Base-by-base conservation (phyloP, 192 early-diverging fungal genomes). In the Podila verticillata region DNA sequence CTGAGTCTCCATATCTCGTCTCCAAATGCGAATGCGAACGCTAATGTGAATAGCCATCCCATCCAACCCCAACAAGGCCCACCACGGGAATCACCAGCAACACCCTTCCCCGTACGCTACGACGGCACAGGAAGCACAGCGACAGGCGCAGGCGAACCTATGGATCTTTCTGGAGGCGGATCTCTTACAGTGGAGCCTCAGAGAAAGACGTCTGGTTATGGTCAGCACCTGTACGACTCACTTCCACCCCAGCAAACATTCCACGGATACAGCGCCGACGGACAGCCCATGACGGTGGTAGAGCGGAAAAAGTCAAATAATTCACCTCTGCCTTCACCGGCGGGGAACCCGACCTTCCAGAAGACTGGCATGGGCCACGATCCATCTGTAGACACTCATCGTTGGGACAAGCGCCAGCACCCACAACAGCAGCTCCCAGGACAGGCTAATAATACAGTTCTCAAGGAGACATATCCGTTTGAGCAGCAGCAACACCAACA, bases 321-420 rank as follows among this genome's bases (percentile, higher is more conserved):
- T 7, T 70, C 75, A 24, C 75, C 75, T 19, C 39, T 78, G 17
- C 75, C 75, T 7, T 79, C 75, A 19, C 75, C 75, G 9, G 54
- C 67, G 0, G 69, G 75, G 3, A 61, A 64, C 26, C 69, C 75
- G 0, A 79, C 68, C 4, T 79, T 79, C 48, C 75, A 79, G 34
- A 49, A 66, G 28, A 29, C 36, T 26, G 75, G 65, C 24, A 28
- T 26, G 35, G 63, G 64, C 19, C 58, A 70, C 24, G 69, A 79
- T 28, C 63, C 58, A 31, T 56, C 67, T 35, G n/a, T 29, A 19
- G 75, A 79, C n/a, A 72, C 75, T 4, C 64, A 79, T 63, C 75
- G 60, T 28, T 79, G 75, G 75, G 69, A 79, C 17, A 66, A 79
- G 22, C 63, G 60, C 4, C 75, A 79, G 26, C 75, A 79, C 29